Evolutionary conservation across 163 green algal genomes (phyloP).

Genomic region (Coccomyxa subellipsoidea): DNA sequence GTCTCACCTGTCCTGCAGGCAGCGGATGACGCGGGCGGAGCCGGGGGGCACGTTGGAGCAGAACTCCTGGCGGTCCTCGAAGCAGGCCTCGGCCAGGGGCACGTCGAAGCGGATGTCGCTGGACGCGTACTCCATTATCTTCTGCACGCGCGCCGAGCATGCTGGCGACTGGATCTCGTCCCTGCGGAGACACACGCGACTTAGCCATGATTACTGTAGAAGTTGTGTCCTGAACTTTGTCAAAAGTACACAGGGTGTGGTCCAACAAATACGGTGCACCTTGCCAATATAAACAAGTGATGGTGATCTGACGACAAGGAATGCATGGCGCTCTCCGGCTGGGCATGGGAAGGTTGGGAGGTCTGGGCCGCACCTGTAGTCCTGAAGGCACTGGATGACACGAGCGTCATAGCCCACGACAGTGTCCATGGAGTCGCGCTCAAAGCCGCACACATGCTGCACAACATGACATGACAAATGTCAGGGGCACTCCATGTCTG

Average conservation of each 20-base stretch:
- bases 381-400: constrained; percentile 72
- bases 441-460: constrained; percentile 32
- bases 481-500: too few species aligned
- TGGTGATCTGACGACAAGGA: neutral
- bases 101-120: constrained; percentile 84
- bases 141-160: constrained; percentile 64
- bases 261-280: too few species aligned
- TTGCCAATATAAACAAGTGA: too few species aligned
- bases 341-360: too few species aligned
- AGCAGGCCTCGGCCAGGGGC: constrained; percentile 73
- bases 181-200: constrained; percentile 16
- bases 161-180: constrained; percentile 67
- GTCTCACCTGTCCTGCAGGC: constrained; percentile 51
- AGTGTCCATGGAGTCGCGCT: constrained; percentile 36
- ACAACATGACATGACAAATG: neutral
- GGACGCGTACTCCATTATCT: constrained; percentile 54
- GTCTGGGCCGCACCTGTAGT: constrained; percentile 29
- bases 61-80: constrained; percentile 55
- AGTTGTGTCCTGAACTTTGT: too few species aligned
- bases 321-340: too few species aligned
- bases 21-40: constrained; percentile 73
- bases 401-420: constrained; percentile 52
- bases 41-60: constrained; percentile 64
- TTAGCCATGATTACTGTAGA: too few species aligned
- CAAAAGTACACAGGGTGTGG: too few species aligned